Conservation (phyloP, 768 basidiomycete species). For the Mycena rebaudengoi region DNA sequence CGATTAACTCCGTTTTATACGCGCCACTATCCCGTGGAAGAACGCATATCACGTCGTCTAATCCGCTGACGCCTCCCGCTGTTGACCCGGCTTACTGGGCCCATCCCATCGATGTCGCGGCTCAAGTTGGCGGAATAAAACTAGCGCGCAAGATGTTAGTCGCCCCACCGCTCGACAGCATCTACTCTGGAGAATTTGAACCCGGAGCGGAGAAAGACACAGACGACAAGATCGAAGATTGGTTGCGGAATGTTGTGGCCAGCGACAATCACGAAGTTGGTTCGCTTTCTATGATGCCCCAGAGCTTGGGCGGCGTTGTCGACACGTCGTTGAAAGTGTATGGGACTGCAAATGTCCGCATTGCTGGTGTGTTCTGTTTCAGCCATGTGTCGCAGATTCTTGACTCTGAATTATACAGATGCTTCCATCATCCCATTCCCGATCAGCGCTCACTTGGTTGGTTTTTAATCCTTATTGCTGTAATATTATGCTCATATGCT, state of each 20-base stretch:
- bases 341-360: slow-evolving; percentile 44
- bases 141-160: slow-evolving; percentile 39
- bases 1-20: slow-evolving; percentile 43
- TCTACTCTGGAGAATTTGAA: slow-evolving; percentile 42
- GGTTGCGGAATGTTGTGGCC: slow-evolving; percentile 34
- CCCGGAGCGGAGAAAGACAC: slow-evolving; percentile 34
- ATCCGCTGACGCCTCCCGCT: slow-evolving; percentile 49
- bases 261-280: slow-evolving; percentile 47
- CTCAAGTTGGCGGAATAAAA: slow-evolving; percentile 42
- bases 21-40: slow-evolving; percentile 54
- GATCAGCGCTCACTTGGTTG: slow-evolving; percentile 42
- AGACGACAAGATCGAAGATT: slow-evolving; percentile 32
- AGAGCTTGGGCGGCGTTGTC: slow-evolving; percentile 47
- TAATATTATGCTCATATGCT: background rate
- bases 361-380: slow-evolving; percentile 38
- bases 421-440: slow-evolving; percentile 45
- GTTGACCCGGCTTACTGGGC: slow-evolving; percentile 60
- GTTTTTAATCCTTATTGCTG: background rate
- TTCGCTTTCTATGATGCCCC: slow-evolving; percentile 51
- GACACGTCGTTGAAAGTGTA: slow-evolving; percentile 45
- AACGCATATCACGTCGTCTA: slow-evolving; percentile 53
- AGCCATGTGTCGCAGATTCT: background rate
- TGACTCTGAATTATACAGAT: slow-evolving; percentile 24
- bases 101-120: slow-evolving; percentile 40
- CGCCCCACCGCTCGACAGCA: slow-evolving; percentile 37